These are phyloP conservation scores for Monilinia fructigena DNA, from an alignment of 2,329 filamentous ascomycete genomes.

Conservation along the genomic window DNA sequence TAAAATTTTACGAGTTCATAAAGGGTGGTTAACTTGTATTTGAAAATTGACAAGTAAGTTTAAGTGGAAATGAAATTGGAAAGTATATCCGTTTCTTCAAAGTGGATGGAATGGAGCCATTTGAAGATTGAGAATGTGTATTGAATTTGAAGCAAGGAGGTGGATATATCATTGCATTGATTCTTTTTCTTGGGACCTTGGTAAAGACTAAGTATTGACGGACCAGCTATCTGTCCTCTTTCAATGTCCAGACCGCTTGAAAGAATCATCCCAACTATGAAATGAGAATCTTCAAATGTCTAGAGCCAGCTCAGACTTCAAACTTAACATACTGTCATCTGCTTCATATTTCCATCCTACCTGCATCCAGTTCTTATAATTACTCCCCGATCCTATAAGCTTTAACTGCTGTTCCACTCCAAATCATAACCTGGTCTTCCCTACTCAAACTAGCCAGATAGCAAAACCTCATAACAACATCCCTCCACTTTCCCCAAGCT, in stretches of 20 bases:
- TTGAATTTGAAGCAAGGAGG: neutral
- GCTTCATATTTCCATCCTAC: neutral
- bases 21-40: neutral
- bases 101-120: neutral
- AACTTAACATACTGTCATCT: neutral
- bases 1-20: neutral
- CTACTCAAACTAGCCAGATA: constrained; percentile 59
- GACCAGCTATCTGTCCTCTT: no score
- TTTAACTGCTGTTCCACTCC: constrained; percentile 67
- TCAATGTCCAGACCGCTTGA: neutral
- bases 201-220: neutral
- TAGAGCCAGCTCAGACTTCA: neutral
- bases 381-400: constrained; percentile 59
- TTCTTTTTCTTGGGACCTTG: neutral
- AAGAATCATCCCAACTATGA: neutral
- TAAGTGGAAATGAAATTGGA: neutral
- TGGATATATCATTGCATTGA: neutral
- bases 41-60: neutral
- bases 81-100: neutral
- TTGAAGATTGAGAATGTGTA: neutral
- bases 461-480: constrained; percentile 66
- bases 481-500: constrained; percentile 75
- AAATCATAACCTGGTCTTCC: constrained; percentile 65
- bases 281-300: neutral
- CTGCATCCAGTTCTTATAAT: constrained; percentile 24